Conservation (phyloP, 495 filamentous ascomycete genomes). For the Cercophora sp. region DNA sequence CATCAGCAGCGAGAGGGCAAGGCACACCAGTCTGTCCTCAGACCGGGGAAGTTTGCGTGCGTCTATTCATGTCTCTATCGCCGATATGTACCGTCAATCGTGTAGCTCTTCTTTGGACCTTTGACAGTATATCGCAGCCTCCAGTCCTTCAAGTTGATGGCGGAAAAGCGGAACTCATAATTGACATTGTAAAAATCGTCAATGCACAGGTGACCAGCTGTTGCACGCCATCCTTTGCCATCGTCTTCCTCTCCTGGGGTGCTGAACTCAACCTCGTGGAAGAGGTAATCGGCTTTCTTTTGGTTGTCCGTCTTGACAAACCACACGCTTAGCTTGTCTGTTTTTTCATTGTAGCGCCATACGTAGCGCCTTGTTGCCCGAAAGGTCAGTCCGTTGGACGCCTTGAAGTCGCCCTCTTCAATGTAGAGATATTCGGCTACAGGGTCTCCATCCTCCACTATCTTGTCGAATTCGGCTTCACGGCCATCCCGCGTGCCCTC, state of each 20-base stretch:
- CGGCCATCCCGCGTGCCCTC: slow-evolving; percentile 45
- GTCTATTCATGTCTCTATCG: too few species aligned
- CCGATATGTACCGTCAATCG: slow-evolving; percentile 47
- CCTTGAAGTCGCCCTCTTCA: slow-evolving; percentile 57
- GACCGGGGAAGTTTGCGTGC: too few species aligned
- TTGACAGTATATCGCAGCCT: slow-evolving; percentile 56
- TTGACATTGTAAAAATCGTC: slow-evolving; percentile 61
- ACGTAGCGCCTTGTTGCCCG: slow-evolving; percentile 49
- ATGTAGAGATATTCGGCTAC: slow-evolving; percentile 63
- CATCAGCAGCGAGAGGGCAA: too few species aligned
- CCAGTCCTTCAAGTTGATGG: slow-evolving; percentile 51
- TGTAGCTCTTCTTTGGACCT: slow-evolving; percentile 68
- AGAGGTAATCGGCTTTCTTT: slow-evolving; percentile 59
- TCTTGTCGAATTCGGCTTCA: slow-evolving; percentile 29
- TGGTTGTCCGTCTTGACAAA: slow-evolving; percentile 58
- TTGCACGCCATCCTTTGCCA: slow-evolving; percentile 49
- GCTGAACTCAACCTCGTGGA: slow-evolving; percentile 53
- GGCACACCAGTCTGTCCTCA: too few species aligned
- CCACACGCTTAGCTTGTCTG: slow-evolving; percentile 60
- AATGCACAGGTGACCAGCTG: slow-evolving; percentile 57
- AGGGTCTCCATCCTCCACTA: slow-evolving; percentile 32
- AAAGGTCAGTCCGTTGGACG: slow-evolving; percentile 44
- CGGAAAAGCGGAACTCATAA: slow-evolving; percentile 57
- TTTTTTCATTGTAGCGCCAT: slow-evolving; percentile 54
- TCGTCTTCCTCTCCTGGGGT: slow-evolving; percentile 17